phyloP scores from a whole-genome alignment of 768 basidiomycete genomes.

The Tephrocybe sp. region DNA sequence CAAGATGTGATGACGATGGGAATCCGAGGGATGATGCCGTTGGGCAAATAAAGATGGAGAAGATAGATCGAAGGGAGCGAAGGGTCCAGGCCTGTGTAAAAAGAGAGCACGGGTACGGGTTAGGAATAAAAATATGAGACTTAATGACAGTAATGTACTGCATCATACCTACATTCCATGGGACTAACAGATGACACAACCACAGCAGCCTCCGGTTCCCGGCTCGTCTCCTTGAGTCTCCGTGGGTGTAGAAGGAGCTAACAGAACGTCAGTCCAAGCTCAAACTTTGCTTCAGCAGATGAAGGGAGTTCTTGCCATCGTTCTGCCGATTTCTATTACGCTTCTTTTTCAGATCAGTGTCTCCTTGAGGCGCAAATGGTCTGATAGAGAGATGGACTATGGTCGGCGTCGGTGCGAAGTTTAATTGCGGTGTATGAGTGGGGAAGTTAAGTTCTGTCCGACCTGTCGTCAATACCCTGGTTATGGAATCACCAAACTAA shows the following conservation, averaged over 20 bases:
- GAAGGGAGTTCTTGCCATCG: conserved; percentile 25
- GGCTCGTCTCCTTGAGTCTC: conserved; percentile 9
- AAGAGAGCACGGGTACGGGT: no score
- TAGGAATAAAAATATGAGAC: no score
- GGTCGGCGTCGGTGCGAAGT: conserved; percentile 43
- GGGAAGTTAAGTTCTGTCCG: conserved; percentile 40
- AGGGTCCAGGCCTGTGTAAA: no score
- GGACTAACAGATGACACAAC: conserved; percentile 20
- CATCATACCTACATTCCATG: background rate
- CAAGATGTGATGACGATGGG: no score
- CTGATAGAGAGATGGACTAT: conserved; percentile 79
- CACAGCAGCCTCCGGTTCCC: conserved; percentile 15
- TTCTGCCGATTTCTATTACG: conserved; percentile 27
- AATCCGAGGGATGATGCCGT: no score
- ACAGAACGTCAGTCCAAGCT: background rate
- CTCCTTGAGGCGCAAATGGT: conserved; percentile 49
- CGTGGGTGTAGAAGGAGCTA: background rate
- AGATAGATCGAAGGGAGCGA: no score
- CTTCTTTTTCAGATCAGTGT: conserved; percentile 60
- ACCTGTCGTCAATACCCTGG: background rate
- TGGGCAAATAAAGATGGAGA: no score
- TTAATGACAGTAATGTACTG: no score
- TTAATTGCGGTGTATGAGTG: conserved; percentile 32
- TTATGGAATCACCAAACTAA: conserved; percentile 7
- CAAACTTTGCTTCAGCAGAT: background rate